phyloP scores from a whole-genome alignment of 2,329 filamentous ascomycete species.

The Tolypocladium ovalisporum region DNA sequence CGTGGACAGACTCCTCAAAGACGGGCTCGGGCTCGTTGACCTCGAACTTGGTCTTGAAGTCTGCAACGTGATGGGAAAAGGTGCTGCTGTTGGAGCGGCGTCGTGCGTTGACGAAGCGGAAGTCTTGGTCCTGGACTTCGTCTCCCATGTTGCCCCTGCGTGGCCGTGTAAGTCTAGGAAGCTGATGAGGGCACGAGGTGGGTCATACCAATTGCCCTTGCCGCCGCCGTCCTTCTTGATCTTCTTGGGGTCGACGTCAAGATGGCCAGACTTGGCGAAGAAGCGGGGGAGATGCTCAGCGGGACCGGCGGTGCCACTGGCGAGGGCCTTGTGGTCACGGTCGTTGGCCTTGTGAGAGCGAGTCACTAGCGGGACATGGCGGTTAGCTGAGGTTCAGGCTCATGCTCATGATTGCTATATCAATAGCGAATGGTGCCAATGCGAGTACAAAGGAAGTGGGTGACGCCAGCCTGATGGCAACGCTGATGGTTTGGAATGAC shows the following conservation, averaged over 20 bases:
- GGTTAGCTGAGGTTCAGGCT: slow-evolving; percentile 3
- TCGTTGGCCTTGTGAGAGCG: slow-evolving; percentile 94
- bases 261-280: slow-evolving; percentile 80
- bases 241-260: slow-evolving; percentile 78
- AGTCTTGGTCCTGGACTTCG: slow-evolving; percentile 74
- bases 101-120: slow-evolving; percentile 74
- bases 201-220: slow-evolving; percentile 80
- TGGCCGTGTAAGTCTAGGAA: neutral
- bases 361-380: slow-evolving; percentile 64
- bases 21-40: slow-evolving; percentile 79
- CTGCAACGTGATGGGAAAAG: slow-evolving; percentile 55
- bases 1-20: slow-evolving; percentile 80
- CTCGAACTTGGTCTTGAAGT: slow-evolving; percentile 97
- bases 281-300: slow-evolving; percentile 77
- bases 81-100: slow-evolving; percentile 88
- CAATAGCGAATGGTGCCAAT: neutral
- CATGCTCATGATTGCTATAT: neutral
- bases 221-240: slow-evolving; percentile 94
- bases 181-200: neutral
- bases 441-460: neutral
- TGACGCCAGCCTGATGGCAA: neutral
- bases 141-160: slow-evolving; percentile 72
- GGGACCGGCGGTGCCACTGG: slow-evolving; percentile 58
- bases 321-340: slow-evolving; percentile 73
- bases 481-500: neutral